phyloP scores from a whole-genome alignment of 2,329 filamentous ascomycete species.

The Exophiala xenobiotica region DNA sequence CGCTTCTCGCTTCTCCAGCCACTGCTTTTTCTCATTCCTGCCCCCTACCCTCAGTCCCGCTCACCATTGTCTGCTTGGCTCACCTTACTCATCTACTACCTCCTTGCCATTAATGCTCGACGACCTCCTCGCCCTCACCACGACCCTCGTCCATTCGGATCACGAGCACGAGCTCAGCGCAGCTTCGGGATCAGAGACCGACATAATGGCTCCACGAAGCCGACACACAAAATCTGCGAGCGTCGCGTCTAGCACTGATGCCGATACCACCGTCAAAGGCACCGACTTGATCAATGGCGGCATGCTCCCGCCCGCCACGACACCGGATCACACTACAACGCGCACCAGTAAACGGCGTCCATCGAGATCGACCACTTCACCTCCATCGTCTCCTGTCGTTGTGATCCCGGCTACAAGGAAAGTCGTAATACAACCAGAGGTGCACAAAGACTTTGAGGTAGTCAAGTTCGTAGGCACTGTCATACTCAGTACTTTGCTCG shows the following conservation, averaged over 20 bases:
- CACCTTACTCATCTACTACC: background rate
- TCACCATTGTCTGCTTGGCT: background rate
- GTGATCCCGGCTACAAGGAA: slow-evolving; percentile 5
- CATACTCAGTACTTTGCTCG: slow-evolving; percentile 60
- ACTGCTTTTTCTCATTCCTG: slow-evolving; percentile 7
- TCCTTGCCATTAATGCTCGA: slow-evolving; percentile 19
- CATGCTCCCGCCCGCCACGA: slow-evolving; percentile 10
- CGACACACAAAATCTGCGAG: slow-evolving; percentile 20
- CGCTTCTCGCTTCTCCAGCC: slow-evolving; percentile 6
- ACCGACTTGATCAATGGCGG: slow-evolving; percentile 8
- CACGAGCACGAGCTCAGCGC: slow-evolving; percentile 14
- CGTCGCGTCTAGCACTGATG: slow-evolving; percentile 16
- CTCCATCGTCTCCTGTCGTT: slow-evolving; percentile 13
- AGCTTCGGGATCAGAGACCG: slow-evolving; percentile 2
- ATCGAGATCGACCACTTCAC: slow-evolving; percentile 13
- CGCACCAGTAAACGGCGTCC: slow-evolving; percentile 14
- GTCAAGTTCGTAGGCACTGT: slow-evolving; percentile 48
- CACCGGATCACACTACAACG: slow-evolving; percentile 9
- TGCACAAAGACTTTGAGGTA: slow-evolving; percentile 4
- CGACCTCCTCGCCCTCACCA: slow-evolving; percentile 26
- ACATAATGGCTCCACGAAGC: slow-evolving; percentile 24
- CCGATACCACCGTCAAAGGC: slow-evolving; percentile 4
- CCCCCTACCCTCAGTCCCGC: background rate
- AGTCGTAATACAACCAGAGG: background rate
- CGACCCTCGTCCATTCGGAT: slow-evolving; percentile 18